Base-by-base conservation (phyloP, 2,329 filamentous ascomycete species). In the Phialocephala subalpina region DNA sequence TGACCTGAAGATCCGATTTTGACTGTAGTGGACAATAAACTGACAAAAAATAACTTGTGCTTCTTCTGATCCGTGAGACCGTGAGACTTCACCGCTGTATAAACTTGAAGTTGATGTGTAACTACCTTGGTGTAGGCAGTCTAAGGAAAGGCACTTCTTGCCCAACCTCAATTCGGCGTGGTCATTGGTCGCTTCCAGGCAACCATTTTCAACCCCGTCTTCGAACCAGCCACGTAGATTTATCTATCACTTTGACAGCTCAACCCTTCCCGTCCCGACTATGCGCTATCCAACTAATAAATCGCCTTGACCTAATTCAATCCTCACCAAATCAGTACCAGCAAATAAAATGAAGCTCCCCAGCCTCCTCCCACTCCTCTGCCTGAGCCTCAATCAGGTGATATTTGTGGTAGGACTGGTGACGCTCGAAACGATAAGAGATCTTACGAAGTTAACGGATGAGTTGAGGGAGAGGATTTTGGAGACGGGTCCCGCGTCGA, bases 361-460 rank as follows among this genome's bases (percentile, higher is more conserved):
- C 40, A 25, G 22, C 49, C 60, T 40, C 27, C 22, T 33, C 18
- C 2, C 20, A 33, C 29, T 20, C 20, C 11, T 53, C 11, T n/a
- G 27, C 3, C 22, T 20, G 14, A 20, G 49, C 3, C 22, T 20
- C 3, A 20, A 22, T 53, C 27, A 29, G 49, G 12, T 53, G 49
- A 33, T 33, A 7, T 52, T 14, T 35, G 53, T 56, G n/a, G 9
- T 5, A 33, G 55, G 33, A 20, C 65, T 71, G 6, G 59, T 73
- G n/a, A 73, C 72, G 35, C 60, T 72, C 3, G 60, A 67, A 2
- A 67, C 63, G 18, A 70, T 75, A 3, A 40, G 69, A 33, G 66
- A 70, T 58, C 58, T 75, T 14, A 73, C 70, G 11, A 33, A 5
- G 5, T 16, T 65, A 33, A 73, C 68, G 25, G 61, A 67, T 18